Conservation (phyloP, 768 basidiomycete genomes). For the Tubosaeta sp. region DNA sequence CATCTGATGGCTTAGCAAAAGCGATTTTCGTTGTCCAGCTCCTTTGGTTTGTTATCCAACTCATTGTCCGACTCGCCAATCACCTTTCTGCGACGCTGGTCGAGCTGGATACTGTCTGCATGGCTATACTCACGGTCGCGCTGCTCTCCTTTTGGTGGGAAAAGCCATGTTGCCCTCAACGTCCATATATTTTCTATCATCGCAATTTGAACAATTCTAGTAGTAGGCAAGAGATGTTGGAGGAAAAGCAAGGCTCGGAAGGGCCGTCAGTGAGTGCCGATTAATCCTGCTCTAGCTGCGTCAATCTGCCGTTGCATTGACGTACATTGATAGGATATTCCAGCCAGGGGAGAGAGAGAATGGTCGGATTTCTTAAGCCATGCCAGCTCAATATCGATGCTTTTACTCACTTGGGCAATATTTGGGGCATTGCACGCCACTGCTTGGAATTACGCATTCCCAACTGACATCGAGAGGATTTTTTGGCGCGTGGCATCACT, state of each 20-base stretch:
- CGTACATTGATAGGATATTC: not conserved
- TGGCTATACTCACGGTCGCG: not conserved
- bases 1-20: not conserved
- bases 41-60: not conserved
- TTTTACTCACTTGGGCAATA: not conserved
- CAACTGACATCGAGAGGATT: not conserved
- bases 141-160: not conserved
- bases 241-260: not conserved
- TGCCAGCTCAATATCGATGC: not conserved
- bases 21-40: not conserved
- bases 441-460: slow-evolving; percentile 1
- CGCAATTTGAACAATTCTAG: not conserved
- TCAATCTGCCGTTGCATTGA: not conserved
- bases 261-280: not conserved
- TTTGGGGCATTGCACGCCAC: not conserved
- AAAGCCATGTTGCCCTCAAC: not conserved
- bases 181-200: not conserved
- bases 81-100: not conserved
- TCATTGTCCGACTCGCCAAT: not conserved
- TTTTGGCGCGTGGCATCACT: slow-evolving; percentile 1
- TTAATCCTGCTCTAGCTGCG: not conserved
- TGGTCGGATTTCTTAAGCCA: not conserved
- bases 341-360: not conserved
- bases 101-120: slow-evolving; percentile 1
- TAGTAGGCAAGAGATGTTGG: not conserved